Conservation (phyloP, 2,329 filamentous ascomycete species). For the Epichloe aotearoae region DNA sequence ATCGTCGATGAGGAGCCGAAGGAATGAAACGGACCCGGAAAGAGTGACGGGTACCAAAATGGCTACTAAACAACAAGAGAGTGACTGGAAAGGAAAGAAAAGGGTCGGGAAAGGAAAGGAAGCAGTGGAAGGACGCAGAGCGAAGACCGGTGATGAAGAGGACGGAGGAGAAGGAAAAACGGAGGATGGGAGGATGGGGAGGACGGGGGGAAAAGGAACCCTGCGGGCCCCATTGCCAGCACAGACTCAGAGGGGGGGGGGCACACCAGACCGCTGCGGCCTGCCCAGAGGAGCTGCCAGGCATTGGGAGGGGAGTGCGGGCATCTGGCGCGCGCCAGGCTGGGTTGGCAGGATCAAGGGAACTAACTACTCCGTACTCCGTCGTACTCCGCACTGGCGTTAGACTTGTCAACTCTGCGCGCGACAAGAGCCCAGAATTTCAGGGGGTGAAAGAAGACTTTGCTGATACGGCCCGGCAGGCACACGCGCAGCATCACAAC, state of each 20-base stretch:
- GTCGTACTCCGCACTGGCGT: too few species aligned
- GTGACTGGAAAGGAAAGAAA: constrained; percentile 36
- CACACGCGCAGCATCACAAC: too few species aligned
- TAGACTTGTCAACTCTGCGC: too few species aligned
- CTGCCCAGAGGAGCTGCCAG: neutral
- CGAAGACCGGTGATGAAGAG: constrained; percentile 20
- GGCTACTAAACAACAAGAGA: constrained; percentile 32
- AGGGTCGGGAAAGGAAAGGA: constrained; percentile 21
- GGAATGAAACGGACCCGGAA: constrained; percentile 35
- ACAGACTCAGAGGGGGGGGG: neutral
- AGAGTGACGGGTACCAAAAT: constrained; percentile 36
- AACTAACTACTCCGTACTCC: too few species aligned
- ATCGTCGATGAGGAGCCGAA: constrained; percentile 20
- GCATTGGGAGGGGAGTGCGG: too few species aligned
- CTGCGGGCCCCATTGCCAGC: constrained; percentile 2
- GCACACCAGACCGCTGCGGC: neutral
- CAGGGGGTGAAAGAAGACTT: too few species aligned
- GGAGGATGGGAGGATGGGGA: constrained; percentile 22
- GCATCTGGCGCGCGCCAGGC: too few species aligned
- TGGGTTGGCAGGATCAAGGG: too few species aligned
- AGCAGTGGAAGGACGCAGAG: constrained; percentile 21
- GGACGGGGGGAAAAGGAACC: constrained; percentile 11
- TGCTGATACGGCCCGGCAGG: too few species aligned
- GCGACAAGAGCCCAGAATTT: too few species aligned
- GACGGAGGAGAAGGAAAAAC: constrained; percentile 20